These are phyloP conservation scores for Teratosphaeria epicoccoides DNA, from an alignment of 2,329 filamentous ascomycete genomes.

Conservation along the genomic window DNA sequence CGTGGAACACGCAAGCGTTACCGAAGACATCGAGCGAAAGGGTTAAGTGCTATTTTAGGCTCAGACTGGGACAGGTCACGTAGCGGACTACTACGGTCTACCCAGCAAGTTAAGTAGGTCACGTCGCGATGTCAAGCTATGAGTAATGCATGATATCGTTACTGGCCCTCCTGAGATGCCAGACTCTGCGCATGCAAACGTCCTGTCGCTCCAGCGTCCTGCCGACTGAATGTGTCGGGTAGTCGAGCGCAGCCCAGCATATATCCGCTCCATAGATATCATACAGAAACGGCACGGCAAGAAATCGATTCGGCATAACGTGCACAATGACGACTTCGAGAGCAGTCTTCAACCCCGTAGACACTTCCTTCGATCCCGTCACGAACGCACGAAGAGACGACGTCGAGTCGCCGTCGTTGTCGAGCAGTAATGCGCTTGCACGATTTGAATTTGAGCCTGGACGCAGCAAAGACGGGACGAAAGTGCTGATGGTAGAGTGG, in stretches of 20 bases:
- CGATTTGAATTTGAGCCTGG: conserved; percentile 79
- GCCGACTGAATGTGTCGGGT: background rate
- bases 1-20: background rate
- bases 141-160: background rate
- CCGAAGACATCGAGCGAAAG: background rate
- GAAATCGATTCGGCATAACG: background rate
- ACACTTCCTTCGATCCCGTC: conserved; percentile 26
- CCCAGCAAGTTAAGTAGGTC: background rate
- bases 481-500: conserved; percentile 92
- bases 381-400: conserved; percentile 12
- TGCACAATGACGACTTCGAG: conserved; percentile 6
- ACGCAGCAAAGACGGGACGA: conserved; percentile 64
- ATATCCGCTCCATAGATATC: background rate
- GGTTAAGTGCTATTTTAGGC: background rate
- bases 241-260: background rate
- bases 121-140: background rate
- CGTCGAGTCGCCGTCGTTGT: conserved; percentile 36
- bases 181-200: background rate
- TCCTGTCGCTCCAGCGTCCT: background rate
- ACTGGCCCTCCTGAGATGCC: background rate
- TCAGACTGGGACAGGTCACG: background rate
- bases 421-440: conserved; percentile 52
- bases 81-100: background rate
- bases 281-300: background rate
- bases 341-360: conserved; percentile 32